phyloP scores from a whole-genome alignment of 441 rosid genomes.

The Mallotus repandus region DNA sequence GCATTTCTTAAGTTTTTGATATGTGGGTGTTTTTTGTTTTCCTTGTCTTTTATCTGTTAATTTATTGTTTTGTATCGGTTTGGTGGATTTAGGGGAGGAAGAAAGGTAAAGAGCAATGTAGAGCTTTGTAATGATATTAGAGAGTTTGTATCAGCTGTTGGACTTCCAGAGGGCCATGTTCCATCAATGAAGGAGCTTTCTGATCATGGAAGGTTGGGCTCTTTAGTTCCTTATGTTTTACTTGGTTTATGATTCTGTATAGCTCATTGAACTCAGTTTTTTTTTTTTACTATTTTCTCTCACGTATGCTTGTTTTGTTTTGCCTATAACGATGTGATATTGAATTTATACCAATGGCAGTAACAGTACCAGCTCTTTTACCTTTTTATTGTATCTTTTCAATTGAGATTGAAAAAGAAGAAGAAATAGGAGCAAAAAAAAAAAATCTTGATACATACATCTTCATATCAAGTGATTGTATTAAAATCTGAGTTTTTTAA shows the following conservation, averaged over 20 bases:
- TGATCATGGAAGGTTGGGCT: constrained; percentile 68
- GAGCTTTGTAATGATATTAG: constrained; percentile 68
- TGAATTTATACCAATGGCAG: background rate
- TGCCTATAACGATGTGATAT: background rate
- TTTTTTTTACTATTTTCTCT: background rate
- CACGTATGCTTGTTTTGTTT: background rate
- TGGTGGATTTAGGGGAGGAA: constrained; percentile 39
- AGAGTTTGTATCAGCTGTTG: constrained; percentile 58
- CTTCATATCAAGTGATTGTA: background rate
- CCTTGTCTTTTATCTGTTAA: background rate
- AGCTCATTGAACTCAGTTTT: background rate
- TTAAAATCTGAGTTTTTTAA: background rate
- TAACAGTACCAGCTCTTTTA: background rate
- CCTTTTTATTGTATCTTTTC: background rate
- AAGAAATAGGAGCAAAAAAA: too few relatives aligned
- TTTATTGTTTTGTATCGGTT: constrained; percentile 8
- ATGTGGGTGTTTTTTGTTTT: background rate
- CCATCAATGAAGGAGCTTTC: constrained; percentile 79
- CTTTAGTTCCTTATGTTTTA: background rate
- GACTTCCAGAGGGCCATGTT: constrained; percentile 64
- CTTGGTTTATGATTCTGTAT: constrained; percentile 2
- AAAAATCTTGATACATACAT: background rate
- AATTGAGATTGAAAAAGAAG: background rate
- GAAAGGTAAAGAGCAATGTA: constrained; percentile 73
- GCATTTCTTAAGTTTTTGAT: background rate